Base-by-base conservation (phyloP, 108 stramenopile species). In the Aurantiochytrium sp. region DNA sequence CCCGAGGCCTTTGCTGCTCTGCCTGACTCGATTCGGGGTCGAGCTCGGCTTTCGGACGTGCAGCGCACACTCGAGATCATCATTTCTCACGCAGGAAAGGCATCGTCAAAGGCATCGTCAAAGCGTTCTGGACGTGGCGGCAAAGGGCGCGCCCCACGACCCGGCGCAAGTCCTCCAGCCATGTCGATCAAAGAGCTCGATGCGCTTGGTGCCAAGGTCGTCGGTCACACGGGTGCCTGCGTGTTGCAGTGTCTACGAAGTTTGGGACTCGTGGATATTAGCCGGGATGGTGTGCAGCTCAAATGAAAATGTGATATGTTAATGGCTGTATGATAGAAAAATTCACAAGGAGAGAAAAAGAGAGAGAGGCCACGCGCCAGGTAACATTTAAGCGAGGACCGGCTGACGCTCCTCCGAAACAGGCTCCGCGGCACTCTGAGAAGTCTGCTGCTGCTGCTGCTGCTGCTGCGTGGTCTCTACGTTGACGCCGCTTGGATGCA, bases 11-110 rank as follows among this genome's bases (percentile, higher is more conserved):
- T 83, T 23, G 76, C 45, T 25, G 76, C 45, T 16, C 23, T 83
- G 49, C 76, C 76, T 53, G 76, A 83, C n/a, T 83, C 76, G 49
- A 53, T 83, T 12, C 6, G 76, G n/a, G 76, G 76, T 23, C 76
- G 76, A 1, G 76, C 76, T 2, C 45, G 51, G 19, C 76, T 83
- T 23, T 12, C 18, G 6, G 76, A 83, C 49, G 76, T 83, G n/a
- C 76, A 83, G 51, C 45, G 51, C 76, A 83, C 76, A 3, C 23
- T 83, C 19, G 28, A 45, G 8, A 47, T 83, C 4, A 6, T 83
- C 0, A 4, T 53, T 16, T 43, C 76, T 55, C 49, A 47, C 23
- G 10, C 6, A 83, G 51, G 49, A 23, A 83, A 83, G 64, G 55
- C 55, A 16, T 0, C 55, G 55, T 8, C 14, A 23, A 83, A 83